phyloP scores from a whole-genome alignment of 2,329 filamentous ascomycete species.

The Paramyrothecium sp. region DNA sequence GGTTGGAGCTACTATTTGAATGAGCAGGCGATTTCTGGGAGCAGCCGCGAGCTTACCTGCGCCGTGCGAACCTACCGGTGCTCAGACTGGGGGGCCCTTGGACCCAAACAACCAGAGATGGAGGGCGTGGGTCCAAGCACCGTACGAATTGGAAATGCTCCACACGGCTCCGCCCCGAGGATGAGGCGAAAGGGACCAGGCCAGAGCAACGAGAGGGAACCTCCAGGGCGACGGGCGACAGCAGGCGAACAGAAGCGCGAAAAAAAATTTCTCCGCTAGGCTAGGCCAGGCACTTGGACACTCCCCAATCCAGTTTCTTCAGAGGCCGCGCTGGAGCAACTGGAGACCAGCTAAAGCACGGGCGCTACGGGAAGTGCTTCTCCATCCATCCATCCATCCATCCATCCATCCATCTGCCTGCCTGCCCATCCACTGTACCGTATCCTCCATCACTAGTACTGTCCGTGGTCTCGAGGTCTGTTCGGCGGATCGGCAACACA shows the following conservation, averaged over 20 bases:
- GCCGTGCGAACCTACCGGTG: conserved; percentile 10
- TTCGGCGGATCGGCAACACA: background rate
- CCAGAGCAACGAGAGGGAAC: no score
- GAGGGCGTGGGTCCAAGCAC: conserved; percentile 6
- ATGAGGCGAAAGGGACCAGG: background rate
- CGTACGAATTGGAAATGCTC: conserved; percentile 22
- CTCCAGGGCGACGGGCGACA: no score
- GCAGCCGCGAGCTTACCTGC: conserved; percentile 7
- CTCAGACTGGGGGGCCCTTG: background rate
- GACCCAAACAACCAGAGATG: background rate
- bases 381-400: background rate
- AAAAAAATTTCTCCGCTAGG: background rate
- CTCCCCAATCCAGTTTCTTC: background rate
- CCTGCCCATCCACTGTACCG: no score
- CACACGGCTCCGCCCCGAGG: background rate
- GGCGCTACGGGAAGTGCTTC: background rate
- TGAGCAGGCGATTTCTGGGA: conserved; percentile 15
- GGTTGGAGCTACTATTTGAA: conserved; percentile 40
- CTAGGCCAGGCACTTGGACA: background rate
- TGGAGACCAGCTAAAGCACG: background rate
- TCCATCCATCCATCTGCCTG: background rate
- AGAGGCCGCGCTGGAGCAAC: background rate
- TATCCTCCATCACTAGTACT: no score
- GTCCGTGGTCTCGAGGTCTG: no score
- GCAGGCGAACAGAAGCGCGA: background rate